Percentiles rank a stretch among this genome's conserved stretches.
phyloP scores from a whole-genome alignment of 176 grass and related monocot genomes.

The Saccharum spontaneum region DNA sequence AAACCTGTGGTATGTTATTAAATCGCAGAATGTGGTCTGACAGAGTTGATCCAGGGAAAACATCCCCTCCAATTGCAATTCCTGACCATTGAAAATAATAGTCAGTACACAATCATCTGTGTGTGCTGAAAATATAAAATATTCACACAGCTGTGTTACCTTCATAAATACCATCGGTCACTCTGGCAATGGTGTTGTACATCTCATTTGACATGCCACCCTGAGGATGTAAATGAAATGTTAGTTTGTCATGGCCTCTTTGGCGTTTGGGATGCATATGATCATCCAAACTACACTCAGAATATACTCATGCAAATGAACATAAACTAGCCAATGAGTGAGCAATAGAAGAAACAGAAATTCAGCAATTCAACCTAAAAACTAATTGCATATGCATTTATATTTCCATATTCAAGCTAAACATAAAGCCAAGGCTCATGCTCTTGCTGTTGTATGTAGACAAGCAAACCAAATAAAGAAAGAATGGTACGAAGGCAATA shows the following conservation, averaged over 20 bases:
- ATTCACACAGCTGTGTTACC: slow-evolving; percentile 48
- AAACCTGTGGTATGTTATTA: slow-evolving; percentile 97
- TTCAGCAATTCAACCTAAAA: not conserved
- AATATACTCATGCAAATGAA: not conserved
- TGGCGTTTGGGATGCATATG: not conserved
- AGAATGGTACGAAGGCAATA: slow-evolving; percentile 24
- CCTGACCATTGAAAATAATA: slow-evolving; percentile 43
- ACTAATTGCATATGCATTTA: not conserved
- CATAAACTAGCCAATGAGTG: slow-evolving; percentile 6
- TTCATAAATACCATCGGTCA: slow-evolving; percentile 99
- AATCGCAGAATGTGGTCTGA: slow-evolving; percentile 96
- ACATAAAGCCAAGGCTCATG: not conserved
- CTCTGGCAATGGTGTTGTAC: slow-evolving; percentile 96
- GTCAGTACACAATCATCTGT: not conserved
- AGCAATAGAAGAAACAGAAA: not conserved
- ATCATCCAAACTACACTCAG: not conserved
- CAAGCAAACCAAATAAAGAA: slow-evolving; percentile 1
- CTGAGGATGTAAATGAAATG: slow-evolving; percentile 47
- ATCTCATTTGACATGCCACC: slow-evolving; percentile 99
- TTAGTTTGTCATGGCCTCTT: not conserved
- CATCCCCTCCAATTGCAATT: slow-evolving; percentile 99
- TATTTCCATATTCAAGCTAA: slow-evolving; percentile 5
- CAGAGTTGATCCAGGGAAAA: slow-evolving; percentile 97
- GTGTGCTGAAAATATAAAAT: not conserved
- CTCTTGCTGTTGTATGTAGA: not conserved